Evolutionary conservation across 805 yeast genomes (phyloP).

Genomic region (Barnettozyma sp.): DNA sequence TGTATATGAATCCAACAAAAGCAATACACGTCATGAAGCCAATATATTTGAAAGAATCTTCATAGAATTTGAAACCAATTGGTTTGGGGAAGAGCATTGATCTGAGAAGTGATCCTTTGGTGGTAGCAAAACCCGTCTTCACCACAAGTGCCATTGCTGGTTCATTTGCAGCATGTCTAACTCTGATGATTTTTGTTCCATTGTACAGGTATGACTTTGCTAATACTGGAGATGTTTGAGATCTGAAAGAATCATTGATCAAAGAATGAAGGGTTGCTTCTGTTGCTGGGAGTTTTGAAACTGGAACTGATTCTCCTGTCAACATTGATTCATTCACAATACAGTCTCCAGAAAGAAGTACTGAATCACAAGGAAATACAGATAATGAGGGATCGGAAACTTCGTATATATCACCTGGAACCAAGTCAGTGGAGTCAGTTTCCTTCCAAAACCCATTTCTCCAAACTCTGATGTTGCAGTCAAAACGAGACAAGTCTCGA

Average conservation of each 20-base stretch:
- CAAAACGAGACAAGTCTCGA: conserved; percentile 63
- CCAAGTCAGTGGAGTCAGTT: conserved; percentile 66
- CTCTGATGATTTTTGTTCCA: conserved; percentile 86
- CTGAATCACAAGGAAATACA: conserved; percentile 81
- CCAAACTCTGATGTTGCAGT: conserved; percentile 82
- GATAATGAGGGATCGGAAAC: conserved; percentile 76
- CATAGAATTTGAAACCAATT: conserved; percentile 83
- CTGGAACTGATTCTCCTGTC: conserved; percentile 98
- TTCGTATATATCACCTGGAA: conserved; percentile 95
- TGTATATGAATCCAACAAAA: conserved; percentile 69
- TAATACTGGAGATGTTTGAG: conserved; percentile 55
- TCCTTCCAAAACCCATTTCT: conserved; percentile 92
- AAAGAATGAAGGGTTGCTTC: conserved; percentile 53
- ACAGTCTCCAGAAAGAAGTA: conserved; percentile 85
- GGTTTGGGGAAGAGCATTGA: conserved; percentile 98
- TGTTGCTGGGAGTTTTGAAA: conserved; percentile 66
- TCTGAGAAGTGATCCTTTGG: conserved; percentile 88
- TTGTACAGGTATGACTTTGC: conserved; percentile 73
- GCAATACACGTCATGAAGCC: conserved; percentile 93
- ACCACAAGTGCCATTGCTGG: conserved; percentile 79
- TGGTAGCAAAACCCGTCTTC: conserved; percentile 89
- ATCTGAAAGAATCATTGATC: conserved; percentile 46
- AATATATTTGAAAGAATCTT: conserved; percentile 91
- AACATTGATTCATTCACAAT: conserved; percentile 97
- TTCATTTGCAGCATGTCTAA: conserved; percentile 51